Evolutionary conservation across 2,329 filamentous ascomycete genomes (phyloP).

Genomic region (Claviceps spartinae): DNA sequence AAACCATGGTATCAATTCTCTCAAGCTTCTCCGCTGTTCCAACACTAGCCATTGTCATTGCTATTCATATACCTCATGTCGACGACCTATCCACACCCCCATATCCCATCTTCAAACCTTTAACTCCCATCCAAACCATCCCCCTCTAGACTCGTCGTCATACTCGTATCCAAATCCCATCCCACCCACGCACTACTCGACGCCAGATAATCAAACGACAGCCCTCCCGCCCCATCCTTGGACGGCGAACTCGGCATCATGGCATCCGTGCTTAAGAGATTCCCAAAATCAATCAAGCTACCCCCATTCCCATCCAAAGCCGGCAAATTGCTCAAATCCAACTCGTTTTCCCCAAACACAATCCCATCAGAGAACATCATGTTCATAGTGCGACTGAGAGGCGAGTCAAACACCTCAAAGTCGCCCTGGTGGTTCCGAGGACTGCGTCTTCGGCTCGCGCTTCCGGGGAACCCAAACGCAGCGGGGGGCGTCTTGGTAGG

Average conservation of each 20-base stretch:
- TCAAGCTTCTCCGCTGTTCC: too few relatives aligned
- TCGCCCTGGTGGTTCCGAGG: constrained; percentile 26
- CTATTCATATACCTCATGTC: too few relatives aligned
- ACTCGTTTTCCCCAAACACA: constrained; percentile 28
- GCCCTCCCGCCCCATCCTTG: constrained; percentile 10
- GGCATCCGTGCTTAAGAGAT: constrained; percentile 33
- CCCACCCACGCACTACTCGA: constrained; percentile 16
- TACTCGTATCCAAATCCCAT: constrained; percentile 14
- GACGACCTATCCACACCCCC: too few relatives aligned
- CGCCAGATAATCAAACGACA: constrained; percentile 19
- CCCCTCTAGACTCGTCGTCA: not conserved
- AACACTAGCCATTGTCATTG: too few relatives aligned
- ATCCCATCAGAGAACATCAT: constrained; percentile 47
- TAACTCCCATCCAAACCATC: not conserved
- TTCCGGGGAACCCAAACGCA: constrained; percentile 14
- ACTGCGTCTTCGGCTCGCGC: constrained; percentile 27
- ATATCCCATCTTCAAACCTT: too few relatives aligned
- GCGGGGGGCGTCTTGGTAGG: constrained; percentile 31
- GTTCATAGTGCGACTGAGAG: constrained; percentile 49
- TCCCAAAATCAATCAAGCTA: constrained; percentile 31
- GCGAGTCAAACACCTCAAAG: constrained; percentile 35
- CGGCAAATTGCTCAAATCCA: constrained; percentile 29
- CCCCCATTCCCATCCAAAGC: constrained; percentile 23
- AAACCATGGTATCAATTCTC: too few relatives aligned
- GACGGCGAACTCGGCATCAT: constrained; percentile 37